Base-by-base conservation (phyloP, 768 basidiomycete species). In the Candolleomyces aberdarensis region DNA sequence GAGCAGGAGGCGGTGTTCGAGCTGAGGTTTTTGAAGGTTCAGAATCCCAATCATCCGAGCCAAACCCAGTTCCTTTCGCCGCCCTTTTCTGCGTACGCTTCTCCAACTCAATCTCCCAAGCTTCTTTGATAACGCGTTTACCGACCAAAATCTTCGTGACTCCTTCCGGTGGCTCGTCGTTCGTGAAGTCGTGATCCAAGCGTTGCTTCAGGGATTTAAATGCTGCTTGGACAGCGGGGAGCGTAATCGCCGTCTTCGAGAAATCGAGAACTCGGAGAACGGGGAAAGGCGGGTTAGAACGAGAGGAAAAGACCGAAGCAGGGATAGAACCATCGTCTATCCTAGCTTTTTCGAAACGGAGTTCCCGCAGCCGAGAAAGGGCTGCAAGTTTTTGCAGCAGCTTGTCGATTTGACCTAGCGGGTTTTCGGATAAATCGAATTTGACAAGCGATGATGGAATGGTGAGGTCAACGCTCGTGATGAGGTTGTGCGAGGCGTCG, bases 31-130 rank as follows among this genome's bases (percentile, higher is more conserved):
- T 58, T 7, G 62, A 44, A 40, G 64, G 62, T 14, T 65, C 61
- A 39, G 65, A 51, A 51, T 69, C 63, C 68, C 68, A 75, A 72
- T 67, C 78, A 66, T 58, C 75, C 36, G 36, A 36, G 36, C 68
- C 50, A 62, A 67, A 66, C 22, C 70, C 70, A 56, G 64, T 57
- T 56, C 74, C 71, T 53, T 72, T 75, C 31, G 70, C 74, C 48
- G 64, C 71, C 40, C 78, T 78, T n/a, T 70, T 70, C 58, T 79
- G 83, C 3, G 76, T 66, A 50, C 81, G 78, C 53, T 78, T 74
- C 66, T 94, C 91, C 17, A 85, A 76, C 68, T 91, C 91, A 13
- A 94, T 63, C 69, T 94, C 92, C 92, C 92, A 93, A 36, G 82
- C 72, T 71, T 94, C 92, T 68, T 85, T 85, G 59, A 89, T 67